Conservation (phyloP, 305 asterid species). For the Solanum hybrid region DNA sequence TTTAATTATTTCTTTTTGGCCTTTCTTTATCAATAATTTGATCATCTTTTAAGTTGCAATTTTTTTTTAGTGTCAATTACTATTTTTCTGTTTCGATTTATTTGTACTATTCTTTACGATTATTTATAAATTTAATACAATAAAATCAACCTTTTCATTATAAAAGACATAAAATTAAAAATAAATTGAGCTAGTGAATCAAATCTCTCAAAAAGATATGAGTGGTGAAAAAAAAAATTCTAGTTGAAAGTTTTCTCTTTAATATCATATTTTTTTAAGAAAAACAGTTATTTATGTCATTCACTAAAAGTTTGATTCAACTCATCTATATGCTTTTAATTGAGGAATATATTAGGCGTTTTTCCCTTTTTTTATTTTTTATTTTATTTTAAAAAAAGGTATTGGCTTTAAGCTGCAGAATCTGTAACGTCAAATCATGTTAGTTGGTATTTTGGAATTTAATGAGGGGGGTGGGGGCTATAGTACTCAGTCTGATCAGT, state of each 20-base stretch:
- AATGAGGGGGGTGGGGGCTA: slow-evolving; percentile 11
- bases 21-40: background rate
- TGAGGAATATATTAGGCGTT: background rate
- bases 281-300: too few relatives aligned
- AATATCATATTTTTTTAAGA: background rate
- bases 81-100: background rate
- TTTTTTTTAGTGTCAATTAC: background rate
- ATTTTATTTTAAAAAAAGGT: background rate
- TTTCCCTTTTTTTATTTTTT: background rate
- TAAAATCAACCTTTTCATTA: background rate
- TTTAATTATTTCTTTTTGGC: background rate
- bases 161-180: background rate
- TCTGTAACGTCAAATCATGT: slow-evolving; percentile 75
- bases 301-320: too few relatives aligned
- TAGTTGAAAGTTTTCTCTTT: background rate
- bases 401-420: slow-evolving; percentile 22
- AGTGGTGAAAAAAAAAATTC: background rate
- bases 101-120: background rate
- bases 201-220: background rate
- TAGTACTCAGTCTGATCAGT: background rate
- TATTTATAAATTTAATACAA: background rate
- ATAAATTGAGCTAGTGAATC: background rate
- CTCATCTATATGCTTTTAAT: too few relatives aligned
- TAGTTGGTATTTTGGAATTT: slow-evolving; percentile 40
- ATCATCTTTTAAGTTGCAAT: background rate